These are phyloP conservation scores for Triticum monococcum DNA, from an alignment of 176 grass and related monocot species.

Conservation along the genomic window DNA sequence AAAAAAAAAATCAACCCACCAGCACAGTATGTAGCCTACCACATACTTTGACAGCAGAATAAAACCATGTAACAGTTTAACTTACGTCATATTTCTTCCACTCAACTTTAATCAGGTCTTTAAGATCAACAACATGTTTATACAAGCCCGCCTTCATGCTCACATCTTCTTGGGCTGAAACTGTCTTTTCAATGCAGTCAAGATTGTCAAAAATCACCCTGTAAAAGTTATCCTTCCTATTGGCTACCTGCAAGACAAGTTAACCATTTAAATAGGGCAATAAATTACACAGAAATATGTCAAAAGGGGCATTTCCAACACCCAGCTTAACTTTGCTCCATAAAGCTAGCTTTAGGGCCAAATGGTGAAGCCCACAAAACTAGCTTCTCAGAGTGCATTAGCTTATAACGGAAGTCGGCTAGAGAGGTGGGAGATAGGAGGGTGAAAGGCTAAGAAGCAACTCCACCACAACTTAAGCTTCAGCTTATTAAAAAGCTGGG, in stretches of 20 bases:
- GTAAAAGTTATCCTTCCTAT: conserved; percentile 53
- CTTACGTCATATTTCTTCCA: conserved; percentile 85
- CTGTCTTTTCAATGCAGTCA: conserved; percentile 55
- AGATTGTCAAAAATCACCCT: conserved; percentile 60
- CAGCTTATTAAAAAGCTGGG: background rate
- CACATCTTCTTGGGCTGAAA: conserved; percentile 52
- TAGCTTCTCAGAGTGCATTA: conserved; percentile 1
- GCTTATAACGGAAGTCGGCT: background rate
- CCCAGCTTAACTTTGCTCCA: background rate
- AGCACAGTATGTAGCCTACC: background rate
- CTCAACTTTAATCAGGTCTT: conserved; percentile 64
- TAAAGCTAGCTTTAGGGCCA: conserved; percentile 12
- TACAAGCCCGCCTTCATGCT: conserved; percentile 59
- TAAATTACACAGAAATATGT: conserved; percentile 30
- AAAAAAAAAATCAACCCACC: conserved; percentile 1
- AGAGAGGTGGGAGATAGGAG: background rate
- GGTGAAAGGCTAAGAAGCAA: background rate
- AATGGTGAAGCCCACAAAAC: background rate
- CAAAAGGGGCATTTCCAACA: conserved; percentile 4
- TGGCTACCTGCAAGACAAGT: conserved; percentile 57
- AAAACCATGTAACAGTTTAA: conserved; percentile 30
- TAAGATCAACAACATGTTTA: conserved; percentile 61
- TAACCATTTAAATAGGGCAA: conserved; percentile 11
- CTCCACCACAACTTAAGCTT: background rate
- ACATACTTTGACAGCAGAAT: conserved; percentile 11